Percentiles rank a stretch among this genome's conserved stretches.
These are phyloP conservation scores for Cryptococcus amylolentus DNA, from an alignment of 1,284 basidiomycete species.

Conservation along the genomic window DNA sequence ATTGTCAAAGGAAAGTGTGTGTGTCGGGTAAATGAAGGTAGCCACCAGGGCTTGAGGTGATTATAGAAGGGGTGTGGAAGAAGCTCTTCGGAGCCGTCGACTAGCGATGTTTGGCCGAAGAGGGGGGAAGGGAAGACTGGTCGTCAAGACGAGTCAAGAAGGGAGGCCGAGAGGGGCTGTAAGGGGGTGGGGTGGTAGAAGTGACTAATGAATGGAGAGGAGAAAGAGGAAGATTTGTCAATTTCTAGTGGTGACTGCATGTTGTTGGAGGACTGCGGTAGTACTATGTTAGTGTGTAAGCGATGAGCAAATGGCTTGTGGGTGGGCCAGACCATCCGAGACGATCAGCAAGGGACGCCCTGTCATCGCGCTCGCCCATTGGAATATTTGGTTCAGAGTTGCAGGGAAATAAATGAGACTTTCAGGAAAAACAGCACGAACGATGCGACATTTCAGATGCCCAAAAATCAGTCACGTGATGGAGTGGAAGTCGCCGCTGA, in stretches of 20 bases:
- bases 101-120: constrained; percentile 10
- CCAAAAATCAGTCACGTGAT: constrained; percentile 1
- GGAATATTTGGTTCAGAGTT: not conserved
- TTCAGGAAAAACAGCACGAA: too few relatives aligned
- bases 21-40: constrained; percentile 13
- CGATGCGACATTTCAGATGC: not conserved
- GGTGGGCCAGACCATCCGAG: too few relatives aligned
- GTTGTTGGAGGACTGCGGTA: not conserved
- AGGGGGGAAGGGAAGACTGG: constrained; percentile 4
- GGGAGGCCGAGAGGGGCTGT: not conserved
- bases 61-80: constrained; percentile 4
- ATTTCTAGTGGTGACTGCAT: not conserved
- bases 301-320: too few relatives aligned
- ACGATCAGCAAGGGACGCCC: too few relatives aligned
- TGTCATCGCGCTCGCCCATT: too few relatives aligned
- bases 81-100: constrained; percentile 4
- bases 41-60: constrained; percentile 6
- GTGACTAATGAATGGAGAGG: not conserved
- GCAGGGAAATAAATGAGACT: not conserved
- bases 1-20: constrained; percentile 6
- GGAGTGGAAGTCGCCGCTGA: not conserved
- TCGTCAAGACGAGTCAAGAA: constrained; percentile 15
- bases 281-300: not conserved
- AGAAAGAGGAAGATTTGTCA: constrained; percentile 3
- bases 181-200: not conserved